Evolutionary conservation across 176 grass and related monocot genomes (phyloP).

Genomic region (Typha latifolia): DNA sequence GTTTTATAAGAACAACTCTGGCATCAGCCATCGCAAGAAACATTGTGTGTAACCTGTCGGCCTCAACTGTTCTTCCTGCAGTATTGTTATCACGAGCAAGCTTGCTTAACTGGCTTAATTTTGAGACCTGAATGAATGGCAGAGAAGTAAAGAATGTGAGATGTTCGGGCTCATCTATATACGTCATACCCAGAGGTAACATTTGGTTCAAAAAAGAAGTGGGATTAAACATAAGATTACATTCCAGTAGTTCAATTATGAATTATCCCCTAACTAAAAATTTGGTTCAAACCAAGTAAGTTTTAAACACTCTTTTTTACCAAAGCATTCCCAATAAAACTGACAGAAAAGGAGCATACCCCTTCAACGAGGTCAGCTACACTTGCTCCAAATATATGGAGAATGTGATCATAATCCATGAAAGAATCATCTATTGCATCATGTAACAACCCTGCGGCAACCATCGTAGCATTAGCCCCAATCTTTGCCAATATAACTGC

Average conservation of each 20-base stretch:
- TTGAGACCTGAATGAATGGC: conserved; percentile 23
- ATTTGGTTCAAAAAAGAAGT: too few species aligned
- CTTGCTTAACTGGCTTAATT: conserved; percentile 22
- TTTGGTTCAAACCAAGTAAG: too few species aligned
- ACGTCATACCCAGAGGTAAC: too few species aligned
- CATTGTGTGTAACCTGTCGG: conserved; percentile 25
- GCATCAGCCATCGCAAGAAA: conserved; percentile 29
- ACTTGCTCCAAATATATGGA: conserved; percentile 53
- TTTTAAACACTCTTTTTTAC: too few species aligned
- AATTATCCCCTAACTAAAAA: too few species aligned
- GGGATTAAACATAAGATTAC: too few species aligned
- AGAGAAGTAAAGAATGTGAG: not conserved
- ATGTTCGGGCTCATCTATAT: not conserved
- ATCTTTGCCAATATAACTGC: conserved; percentile 65
- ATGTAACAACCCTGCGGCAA: conserved; percentile 73
- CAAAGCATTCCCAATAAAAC: too few species aligned
- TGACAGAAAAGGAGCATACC: conserved; percentile 32
- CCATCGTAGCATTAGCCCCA: conserved; percentile 53
- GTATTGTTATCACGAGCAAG: conserved; percentile 29
- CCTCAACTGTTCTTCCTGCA: conserved; percentile 15
- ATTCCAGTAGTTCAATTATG: too few species aligned
- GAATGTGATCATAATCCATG: conserved; percentile 64
- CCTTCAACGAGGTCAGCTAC: conserved; percentile 93
- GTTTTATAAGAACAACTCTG: conserved; percentile 26
- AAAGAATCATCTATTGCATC: conserved; percentile 91